phyloP scores from a whole-genome alignment of 345 rosid species.

The Litchi chinensis region DNA sequence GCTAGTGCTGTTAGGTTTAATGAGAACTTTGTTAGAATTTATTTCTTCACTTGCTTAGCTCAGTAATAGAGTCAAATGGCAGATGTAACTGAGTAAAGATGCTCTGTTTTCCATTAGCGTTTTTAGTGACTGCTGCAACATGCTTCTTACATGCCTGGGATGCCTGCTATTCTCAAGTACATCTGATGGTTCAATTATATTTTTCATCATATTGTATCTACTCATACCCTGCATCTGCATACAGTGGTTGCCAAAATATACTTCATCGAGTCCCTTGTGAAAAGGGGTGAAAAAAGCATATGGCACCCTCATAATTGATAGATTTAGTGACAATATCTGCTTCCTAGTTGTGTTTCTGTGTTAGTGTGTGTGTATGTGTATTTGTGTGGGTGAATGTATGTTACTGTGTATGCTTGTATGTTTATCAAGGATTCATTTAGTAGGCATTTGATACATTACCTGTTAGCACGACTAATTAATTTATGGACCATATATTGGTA shows the following conservation, averaged over 20 bases:
- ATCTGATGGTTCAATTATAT: not conserved
- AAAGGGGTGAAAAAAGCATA: not conserved
- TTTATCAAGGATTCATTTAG: not conserved
- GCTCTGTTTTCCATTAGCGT: not conserved
- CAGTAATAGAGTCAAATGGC: not conserved
- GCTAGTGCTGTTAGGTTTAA: not conserved
- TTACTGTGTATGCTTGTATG: not conserved
- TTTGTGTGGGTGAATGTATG: not conserved
- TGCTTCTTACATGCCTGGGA: not conserved
- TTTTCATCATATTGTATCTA: not conserved
- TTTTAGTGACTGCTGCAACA: not conserved
- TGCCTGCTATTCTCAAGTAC: not conserved
- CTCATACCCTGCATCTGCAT: not conserved
- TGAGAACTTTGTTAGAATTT: not conserved
- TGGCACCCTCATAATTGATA: not conserved
- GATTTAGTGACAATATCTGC: not conserved
- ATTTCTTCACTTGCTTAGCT: not conserved
- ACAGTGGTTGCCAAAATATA: not conserved
- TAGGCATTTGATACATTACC: slow-evolving; percentile 2
- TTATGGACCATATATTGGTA: not conserved
- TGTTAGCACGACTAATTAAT: not conserved
- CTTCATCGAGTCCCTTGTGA: not conserved
- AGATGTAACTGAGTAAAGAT: slow-evolving; percentile 1
- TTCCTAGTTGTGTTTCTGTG: not conserved
- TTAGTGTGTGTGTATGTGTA: not conserved